Base-by-base conservation (phyloP, 805 yeast genomes). In the Saccharomycopsis guyanensis region DNA sequence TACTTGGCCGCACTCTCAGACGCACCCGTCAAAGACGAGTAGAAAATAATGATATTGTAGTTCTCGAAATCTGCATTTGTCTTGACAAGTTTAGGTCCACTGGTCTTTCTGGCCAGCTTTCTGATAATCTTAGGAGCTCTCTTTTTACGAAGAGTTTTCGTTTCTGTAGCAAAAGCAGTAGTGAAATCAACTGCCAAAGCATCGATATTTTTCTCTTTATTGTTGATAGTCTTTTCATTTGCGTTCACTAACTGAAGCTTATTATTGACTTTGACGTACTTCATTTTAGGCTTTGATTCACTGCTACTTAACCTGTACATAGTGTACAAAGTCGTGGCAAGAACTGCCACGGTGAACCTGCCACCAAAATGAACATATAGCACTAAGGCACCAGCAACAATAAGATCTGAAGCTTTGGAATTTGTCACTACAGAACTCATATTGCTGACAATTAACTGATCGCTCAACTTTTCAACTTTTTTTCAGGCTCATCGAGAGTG, bases 21-120 rank as follows among this genome's bases (percentile, higher is more conserved):
- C 0, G 94, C 69, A 8, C 96, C 96, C 3, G 95, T 89, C 49
- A 88, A 66, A 0, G 96, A 82, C 6, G 96, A 82, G 63, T 84
- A 88, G 56, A 88, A 85, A 2, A 88, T 74, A 49, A 74, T 70
- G 33, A 82, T 66, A 45, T 80, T 79, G 0, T 87, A 42, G 39
- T 43, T 43, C 12, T 33, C 27, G 20, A 42, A 13, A 38, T 40
- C 48, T 24, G 36, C 40, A 18, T 23, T 32, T 7, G 25, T 47
- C 39, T 47, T 52, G 6, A 46, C 37, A 7, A 51, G 20, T 16
- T 16, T 33, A 33, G 55, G 46, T 32, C 39, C 42, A 13, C 40
- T 23, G 20, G 41, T 38, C 18, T 50, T 39, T 16, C 50, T 39
- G n/a, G 46, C 42, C 19, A 47, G 46, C 24, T 50, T 40, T 33